These are phyloP conservation scores for Acarospora socialis DNA, from an alignment of 2,329 filamentous ascomycete species.

Conservation along the genomic window DNA sequence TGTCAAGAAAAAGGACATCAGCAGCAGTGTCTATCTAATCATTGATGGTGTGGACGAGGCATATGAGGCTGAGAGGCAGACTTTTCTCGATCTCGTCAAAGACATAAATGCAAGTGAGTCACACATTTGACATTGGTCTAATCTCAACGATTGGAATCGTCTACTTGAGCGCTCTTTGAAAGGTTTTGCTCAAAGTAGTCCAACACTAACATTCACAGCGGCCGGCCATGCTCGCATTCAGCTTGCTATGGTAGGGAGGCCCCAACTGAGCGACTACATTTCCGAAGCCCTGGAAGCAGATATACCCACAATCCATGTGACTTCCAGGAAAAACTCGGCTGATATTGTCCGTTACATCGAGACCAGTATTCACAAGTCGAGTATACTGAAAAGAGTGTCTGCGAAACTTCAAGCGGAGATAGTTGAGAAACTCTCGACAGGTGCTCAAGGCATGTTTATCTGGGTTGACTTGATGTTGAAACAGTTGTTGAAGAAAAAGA, in stretches of 20 bases:
- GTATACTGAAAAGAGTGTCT: conserved; percentile 26
- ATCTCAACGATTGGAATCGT: too few relatives aligned
- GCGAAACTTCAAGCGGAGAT: conserved; percentile 24
- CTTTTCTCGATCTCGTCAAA: conserved; percentile 26
- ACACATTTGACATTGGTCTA: too few relatives aligned
- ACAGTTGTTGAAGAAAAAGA: conserved; percentile 31
- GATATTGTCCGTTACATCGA: conserved; percentile 32
- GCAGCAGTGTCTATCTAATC: conserved; percentile 29
- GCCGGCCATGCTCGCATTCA: conserved; percentile 16
- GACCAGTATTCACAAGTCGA: conserved; percentile 27
- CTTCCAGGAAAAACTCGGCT: conserved; percentile 27
- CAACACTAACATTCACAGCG: too few relatives aligned
- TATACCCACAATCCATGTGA: conserved; percentile 32
- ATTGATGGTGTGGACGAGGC: conserved; percentile 36
- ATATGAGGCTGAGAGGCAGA: conserved; percentile 23
- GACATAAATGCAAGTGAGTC: too few relatives aligned
- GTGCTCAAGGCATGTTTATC: conserved; percentile 36
- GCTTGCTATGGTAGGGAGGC: conserved; percentile 30
- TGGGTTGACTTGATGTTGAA: conserved; percentile 37
- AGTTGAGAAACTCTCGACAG: conserved; percentile 26
- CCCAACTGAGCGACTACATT: conserved; percentile 29
- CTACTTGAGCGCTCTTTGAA: too few relatives aligned
- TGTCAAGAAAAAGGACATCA: conserved; percentile 20
- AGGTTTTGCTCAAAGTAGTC: too few relatives aligned
- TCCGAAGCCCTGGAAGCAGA: conserved; percentile 20